Conservation (phyloP, 805 yeast genomes). For the Candida nitratophila region DNA sequence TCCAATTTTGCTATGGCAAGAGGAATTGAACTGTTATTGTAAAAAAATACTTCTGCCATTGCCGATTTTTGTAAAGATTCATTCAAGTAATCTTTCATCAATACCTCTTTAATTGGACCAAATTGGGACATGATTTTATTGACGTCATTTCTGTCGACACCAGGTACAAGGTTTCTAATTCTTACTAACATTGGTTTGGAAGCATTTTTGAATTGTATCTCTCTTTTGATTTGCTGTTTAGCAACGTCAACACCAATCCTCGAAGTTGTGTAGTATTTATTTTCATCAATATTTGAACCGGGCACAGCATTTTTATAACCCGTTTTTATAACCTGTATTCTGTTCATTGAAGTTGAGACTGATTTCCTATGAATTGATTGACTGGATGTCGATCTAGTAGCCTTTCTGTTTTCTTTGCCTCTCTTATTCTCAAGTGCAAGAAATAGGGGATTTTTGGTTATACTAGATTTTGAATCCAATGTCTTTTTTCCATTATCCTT, state of each 20-base stretch:
- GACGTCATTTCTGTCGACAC: constrained; percentile 24
- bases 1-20: constrained; percentile 27
- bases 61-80: constrained; percentile 24
- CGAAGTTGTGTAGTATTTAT: too few relatives aligned
- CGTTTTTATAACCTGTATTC: too few relatives aligned
- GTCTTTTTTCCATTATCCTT: neutral
- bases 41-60: constrained; percentile 29
- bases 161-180: constrained; percentile 23
- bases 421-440: constrained; percentile 2
- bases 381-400: neutral
- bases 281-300: too few relatives aligned
- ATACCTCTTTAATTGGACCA: constrained; percentile 14
- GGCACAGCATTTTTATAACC: too few relatives aligned
- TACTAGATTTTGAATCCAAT: neutral
- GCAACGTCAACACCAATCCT: too few relatives aligned
- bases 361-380: too few relatives aligned
- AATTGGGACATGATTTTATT: constrained; percentile 15
- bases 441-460: constrained; percentile 6
- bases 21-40: constrained; percentile 21
- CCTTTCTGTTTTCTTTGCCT: neutral
- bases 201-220: constrained; percentile 16
- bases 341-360: too few relatives aligned
- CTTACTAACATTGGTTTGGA: constrained; percentile 19
- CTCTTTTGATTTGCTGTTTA: neutral
- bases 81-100: constrained; percentile 18